Base-by-base conservation (phyloP, 2,329 filamentous ascomycete genomes). In the Beauveria asiatica region DNA sequence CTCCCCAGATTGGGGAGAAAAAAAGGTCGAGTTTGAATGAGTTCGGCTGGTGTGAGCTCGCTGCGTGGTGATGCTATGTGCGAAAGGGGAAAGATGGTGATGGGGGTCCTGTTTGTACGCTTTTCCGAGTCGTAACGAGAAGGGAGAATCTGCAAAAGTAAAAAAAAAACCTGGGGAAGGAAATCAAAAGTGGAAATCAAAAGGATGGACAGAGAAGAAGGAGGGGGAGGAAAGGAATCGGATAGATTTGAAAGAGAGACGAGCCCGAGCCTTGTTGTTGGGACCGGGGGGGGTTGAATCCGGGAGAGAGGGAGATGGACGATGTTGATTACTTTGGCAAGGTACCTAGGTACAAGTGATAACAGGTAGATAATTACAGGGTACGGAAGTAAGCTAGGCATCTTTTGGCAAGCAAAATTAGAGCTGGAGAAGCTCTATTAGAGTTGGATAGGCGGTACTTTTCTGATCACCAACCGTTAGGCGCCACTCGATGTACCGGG, bases 181-280 rank as follows among this genome's bases (percentile, higher is more conserved):
- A 41, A 21, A 44, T 23, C 13, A 49, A 57, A 50, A 57, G 55
- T 50, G 45, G 46, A 42, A 50, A 57, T 57, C 11, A 39, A 50
- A 50, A 50, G 46, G 23, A 50, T 57, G 45, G 17, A 41, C 48
- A 30, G 9, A 50, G 33, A 49, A 16, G 39, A 50, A 50, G 33
- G 23, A 33, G 55, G 37, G 46, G 46, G 42, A 57, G 55, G 46
- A 42, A 50, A 49, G 55, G 55, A 46, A 50, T 49, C 46, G 55
- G 46, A 50, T 50, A 50, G 45, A 49, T 57, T 49, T 57, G 33
- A 49, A 57, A 42, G 45, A 57, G 45, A 50, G 55, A 46, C 45
- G 55, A 57, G 33, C 45, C 41, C 23, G 55, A 50, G 23, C 45
- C 33, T 45, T 49, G 19, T 57, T 57, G 45, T 57, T 57, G 54